Evolutionary conservation across 495 filamentous ascomycete species (phyloP).

Genomic region (Xylaria intraflava): DNA sequence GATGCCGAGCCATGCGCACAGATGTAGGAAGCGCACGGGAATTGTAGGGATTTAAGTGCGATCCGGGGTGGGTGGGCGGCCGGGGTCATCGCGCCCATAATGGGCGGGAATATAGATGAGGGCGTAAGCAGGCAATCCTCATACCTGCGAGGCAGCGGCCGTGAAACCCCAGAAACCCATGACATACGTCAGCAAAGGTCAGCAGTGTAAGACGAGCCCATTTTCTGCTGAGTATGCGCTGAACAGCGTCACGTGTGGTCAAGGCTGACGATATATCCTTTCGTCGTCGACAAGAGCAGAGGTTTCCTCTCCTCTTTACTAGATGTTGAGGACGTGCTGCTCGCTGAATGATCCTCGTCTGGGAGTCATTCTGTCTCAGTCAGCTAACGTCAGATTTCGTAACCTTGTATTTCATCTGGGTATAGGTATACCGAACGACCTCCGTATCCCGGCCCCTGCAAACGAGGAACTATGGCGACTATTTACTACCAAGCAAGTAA

Average conservation of each 20-base stretch:
- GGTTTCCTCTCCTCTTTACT: neutral
- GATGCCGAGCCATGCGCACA: conserved; percentile 41
- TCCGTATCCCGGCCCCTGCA: conserved; percentile 37
- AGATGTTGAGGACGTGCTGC: neutral
- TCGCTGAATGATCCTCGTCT: neutral
- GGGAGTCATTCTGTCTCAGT: conserved; percentile 1
- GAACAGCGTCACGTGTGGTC: neutral
- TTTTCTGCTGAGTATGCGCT: neutral
- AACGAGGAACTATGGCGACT: conserved; percentile 42
- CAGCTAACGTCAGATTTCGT: neutral
- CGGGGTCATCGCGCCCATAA: too few relatives aligned
- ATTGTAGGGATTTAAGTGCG: conserved; percentile 18
- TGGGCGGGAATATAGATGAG: neutral
- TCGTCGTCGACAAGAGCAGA: neutral
- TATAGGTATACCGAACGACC: conserved; percentile 36
- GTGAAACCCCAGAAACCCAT: conserved; percentile 10
- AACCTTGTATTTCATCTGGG: conserved; percentile 29
- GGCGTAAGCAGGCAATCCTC: too few relatives aligned
- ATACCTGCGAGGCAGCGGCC: conserved; percentile 2
- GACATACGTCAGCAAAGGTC: conserved; percentile 7
- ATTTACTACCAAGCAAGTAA: conserved; percentile 20
- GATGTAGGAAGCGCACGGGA: conserved; percentile 38
- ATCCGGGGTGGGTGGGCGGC: conserved; percentile 38
- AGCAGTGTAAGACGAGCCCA: conserved; percentile 4
- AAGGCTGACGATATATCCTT: neutral